These are phyloP conservation scores for Lentinus polychrous DNA, from an alignment of 1,284 basidiomycete species.

Conservation along the genomic window DNA sequence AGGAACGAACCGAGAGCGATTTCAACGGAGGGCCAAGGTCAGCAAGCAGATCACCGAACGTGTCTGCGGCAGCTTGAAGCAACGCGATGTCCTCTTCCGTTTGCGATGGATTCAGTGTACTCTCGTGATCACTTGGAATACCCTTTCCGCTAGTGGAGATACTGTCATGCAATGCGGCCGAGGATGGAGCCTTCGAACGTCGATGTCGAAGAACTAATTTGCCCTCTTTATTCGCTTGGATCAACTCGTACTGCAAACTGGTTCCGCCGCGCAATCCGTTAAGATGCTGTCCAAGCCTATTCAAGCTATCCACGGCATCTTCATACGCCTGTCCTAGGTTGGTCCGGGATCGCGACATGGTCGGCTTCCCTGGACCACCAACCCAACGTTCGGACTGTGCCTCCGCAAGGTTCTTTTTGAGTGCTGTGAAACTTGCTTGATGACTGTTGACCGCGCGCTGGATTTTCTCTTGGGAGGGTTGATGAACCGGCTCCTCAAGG, in stretches of 20 bases:
- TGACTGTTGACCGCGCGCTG: conserved; percentile 75
- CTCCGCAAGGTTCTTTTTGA: conserved; percentile 79
- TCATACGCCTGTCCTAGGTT: conserved; percentile 63
- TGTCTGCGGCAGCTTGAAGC: conserved; percentile 59
- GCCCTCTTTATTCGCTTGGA: conserved; percentile 56
- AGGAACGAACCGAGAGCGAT: conserved; percentile 58
- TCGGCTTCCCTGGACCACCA: conserved; percentile 31
- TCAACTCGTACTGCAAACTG: conserved; percentile 75
- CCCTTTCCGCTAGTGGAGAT: conserved; percentile 17
- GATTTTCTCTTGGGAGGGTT: conserved; percentile 53
- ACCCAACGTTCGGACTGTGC: conserved; percentile 77
- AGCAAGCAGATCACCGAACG: conserved; percentile 81
- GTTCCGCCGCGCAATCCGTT: conserved; percentile 83
- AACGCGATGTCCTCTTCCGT: conserved; percentile 48
- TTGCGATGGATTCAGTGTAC: background rate
- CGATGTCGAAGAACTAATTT: conserved; percentile 34
- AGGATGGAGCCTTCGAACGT: background rate
- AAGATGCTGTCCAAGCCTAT: conserved; percentile 84
- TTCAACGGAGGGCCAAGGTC: conserved; percentile 77
- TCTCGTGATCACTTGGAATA: conserved; percentile 3
- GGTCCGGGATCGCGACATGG: conserved; percentile 22
- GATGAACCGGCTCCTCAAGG: conserved; percentile 53
- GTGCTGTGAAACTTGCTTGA: conserved; percentile 79
- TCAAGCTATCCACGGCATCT: conserved; percentile 78
- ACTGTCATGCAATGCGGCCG: background rate